A percentile compares a stretch with the other conserved stretches of the same genome.
phyloP scores from a whole-genome alignment of 2,329 filamentous ascomycete species.

The Colletotrichum viniferum region DNA sequence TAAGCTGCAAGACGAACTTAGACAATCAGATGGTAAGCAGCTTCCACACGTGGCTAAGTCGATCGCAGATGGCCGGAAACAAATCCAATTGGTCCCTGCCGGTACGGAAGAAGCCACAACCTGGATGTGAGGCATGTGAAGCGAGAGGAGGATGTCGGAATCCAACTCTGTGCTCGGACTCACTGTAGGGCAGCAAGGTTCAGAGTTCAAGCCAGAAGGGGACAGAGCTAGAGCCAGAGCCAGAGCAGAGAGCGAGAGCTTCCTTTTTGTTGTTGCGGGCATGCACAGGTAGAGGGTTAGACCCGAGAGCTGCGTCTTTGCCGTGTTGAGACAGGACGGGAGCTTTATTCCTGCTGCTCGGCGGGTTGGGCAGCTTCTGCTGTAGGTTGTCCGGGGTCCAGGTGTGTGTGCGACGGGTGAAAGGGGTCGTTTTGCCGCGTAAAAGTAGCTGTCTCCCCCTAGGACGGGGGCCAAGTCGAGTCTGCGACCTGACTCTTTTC shows the following conservation, averaged over 20 bases:
- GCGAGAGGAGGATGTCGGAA: neutral
- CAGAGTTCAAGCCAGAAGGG: neutral
- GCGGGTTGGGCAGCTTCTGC: neutral
- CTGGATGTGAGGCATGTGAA: neutral
- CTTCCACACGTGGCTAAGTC: neutral
- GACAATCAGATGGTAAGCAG: neutral
- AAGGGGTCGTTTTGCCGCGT: neutral
- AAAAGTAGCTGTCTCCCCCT: neutral
- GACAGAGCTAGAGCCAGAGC: neutral
- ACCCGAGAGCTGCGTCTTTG: neutral
- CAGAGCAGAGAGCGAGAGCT: neutral
- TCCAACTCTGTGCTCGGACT: slow-evolving; percentile 4
- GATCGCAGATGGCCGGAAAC: neutral
- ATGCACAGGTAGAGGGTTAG: neutral
- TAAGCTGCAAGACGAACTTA: neutral
- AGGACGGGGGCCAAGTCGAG: neutral
- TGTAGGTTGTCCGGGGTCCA: neutral
- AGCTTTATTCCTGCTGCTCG: neutral
- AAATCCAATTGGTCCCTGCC: neutral
- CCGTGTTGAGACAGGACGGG: neutral
- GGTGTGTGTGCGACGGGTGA: neutral
- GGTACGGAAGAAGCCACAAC: neutral
- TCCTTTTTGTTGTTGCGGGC: neutral
- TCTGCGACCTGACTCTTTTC: neutral
- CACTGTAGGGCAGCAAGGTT: neutral